Evolutionary conservation across 805 yeast genomes (phyloP).

Genomic region (Clavispora asparagi): DNA sequence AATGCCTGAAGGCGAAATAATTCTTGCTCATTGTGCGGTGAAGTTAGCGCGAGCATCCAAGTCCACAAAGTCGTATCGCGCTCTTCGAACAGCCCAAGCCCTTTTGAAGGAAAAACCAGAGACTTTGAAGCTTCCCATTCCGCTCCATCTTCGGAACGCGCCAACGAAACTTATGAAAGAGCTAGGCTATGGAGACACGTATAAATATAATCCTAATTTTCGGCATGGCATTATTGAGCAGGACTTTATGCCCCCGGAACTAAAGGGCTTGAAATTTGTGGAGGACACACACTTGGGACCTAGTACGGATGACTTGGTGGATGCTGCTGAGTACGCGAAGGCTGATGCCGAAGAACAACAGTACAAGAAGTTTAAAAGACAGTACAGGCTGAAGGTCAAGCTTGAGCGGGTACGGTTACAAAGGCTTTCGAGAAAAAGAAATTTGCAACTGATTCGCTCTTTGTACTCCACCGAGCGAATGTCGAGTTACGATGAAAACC

Average conservation of each 20-base stretch:
- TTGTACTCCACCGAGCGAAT: constrained; percentile 6
- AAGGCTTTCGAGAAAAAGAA: not conserved
- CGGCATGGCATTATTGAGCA: constrained; percentile 70
- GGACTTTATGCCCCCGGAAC: constrained; percentile 64
- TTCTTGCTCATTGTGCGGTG: constrained; percentile 90
- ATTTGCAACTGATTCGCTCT: not conserved
- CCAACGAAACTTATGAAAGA: constrained; percentile 91
- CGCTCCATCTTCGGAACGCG: constrained; percentile 86
- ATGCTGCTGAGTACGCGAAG: constrained; percentile 1
- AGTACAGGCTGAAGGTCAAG: constrained; percentile 3
- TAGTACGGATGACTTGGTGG: constrained; percentile 12
- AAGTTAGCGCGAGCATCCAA: constrained; percentile 81
- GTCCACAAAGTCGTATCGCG: constrained; percentile 81
- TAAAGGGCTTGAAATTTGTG: constrained; percentile 40
- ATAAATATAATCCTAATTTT: constrained; percentile 85
- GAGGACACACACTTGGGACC: constrained; percentile 54
- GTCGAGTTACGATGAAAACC: constrained; percentile 25
- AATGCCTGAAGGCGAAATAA: constrained; percentile 88
- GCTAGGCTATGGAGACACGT: constrained; percentile 76
- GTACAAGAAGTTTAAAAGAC: constrained; percentile 14
- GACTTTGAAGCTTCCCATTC: constrained; percentile 59
- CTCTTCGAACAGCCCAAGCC: constrained; percentile 62
- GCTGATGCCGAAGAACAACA: constrained; percentile 5
- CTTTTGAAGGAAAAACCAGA: constrained; percentile 54
- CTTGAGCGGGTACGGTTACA: not conserved